These are phyloP conservation scores for Boletus tomentosulus DNA, from an alignment of 768 basidiomycete species.

Conservation along the genomic window DNA sequence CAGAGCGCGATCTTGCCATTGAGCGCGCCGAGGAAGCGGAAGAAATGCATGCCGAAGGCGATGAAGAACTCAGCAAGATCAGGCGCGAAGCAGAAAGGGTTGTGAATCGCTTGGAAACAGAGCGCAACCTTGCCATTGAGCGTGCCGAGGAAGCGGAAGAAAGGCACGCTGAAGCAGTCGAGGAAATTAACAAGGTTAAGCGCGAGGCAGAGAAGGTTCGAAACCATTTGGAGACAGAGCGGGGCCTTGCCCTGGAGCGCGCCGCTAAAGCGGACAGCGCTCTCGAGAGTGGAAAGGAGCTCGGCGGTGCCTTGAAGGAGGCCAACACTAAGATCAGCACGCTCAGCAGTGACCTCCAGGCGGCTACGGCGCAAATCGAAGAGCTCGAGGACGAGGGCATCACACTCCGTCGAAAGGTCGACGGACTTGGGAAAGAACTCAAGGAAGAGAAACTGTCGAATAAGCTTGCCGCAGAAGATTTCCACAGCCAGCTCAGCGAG, in stretches of 20 bases:
- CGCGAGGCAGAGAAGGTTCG: not conserved
- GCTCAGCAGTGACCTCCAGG: conserved; percentile 53
- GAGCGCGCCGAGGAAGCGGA: conserved; percentile 35
- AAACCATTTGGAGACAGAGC: not conserved
- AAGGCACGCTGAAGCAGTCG: not conserved
- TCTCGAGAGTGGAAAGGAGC: conserved; percentile 60
- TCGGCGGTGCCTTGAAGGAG: conserved; percentile 62
- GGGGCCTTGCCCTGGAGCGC: not conserved
- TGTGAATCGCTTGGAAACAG: conserved; percentile 43
- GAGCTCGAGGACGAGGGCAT: conserved; percentile 61
- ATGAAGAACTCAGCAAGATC: not conserved
- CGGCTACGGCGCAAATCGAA: conserved; percentile 49
- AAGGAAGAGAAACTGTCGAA: conserved; percentile 47
- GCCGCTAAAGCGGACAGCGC: conserved; percentile 61
- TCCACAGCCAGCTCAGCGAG: conserved; percentile 32
- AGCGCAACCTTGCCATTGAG: conserved; percentile 53
- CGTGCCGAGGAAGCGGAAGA: conserved; percentile 24
- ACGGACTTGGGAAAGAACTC: conserved; percentile 54
- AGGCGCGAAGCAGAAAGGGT: conserved; percentile 45
- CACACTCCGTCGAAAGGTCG: conserved; percentile 47
- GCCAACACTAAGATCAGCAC: conserved; percentile 58
- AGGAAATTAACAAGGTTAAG: not conserved
- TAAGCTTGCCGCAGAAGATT: conserved; percentile 37
- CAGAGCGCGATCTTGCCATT: conserved; percentile 50
- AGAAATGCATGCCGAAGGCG: not conserved